Evolutionary conservation across 1,139 yeast species (phyloP).

Genomic region (Dujonia santamariae): DNA sequence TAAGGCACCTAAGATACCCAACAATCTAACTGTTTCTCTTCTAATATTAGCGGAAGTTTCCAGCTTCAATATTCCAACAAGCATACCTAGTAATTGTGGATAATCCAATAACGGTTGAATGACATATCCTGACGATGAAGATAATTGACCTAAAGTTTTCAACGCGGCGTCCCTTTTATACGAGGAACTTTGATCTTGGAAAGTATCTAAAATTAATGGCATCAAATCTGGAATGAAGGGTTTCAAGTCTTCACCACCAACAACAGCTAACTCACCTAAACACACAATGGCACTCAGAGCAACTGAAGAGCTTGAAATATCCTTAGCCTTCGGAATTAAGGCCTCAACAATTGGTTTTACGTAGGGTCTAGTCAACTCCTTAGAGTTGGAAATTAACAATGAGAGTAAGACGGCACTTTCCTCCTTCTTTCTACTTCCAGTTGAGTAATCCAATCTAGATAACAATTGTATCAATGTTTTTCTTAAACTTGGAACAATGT

Average conservation of each 20-base stretch:
- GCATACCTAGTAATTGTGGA: slow-evolving; percentile 80
- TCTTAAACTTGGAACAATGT: slow-evolving; percentile 87
- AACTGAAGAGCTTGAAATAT: slow-evolving; percentile 65
- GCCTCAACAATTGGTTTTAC: slow-evolving; percentile 87
- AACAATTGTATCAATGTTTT: slow-evolving; percentile 81
- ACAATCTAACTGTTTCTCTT: slow-evolving; percentile 80
- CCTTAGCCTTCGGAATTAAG: slow-evolving; percentile 72
- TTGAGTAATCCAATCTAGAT: slow-evolving; percentile 81
- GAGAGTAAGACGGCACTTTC: slow-evolving; percentile 80
- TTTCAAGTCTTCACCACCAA: slow-evolving; percentile 81
- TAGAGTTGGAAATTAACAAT: slow-evolving; percentile 71
- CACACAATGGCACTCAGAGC: slow-evolving; percentile 85
- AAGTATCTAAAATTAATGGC: slow-evolving; percentile 84
- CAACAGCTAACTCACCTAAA: slow-evolving; percentile 86
- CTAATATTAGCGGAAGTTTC: slow-evolving; percentile 73
- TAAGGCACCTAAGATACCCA: slow-evolving; percentile 93
- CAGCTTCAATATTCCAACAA: slow-evolving; percentile 76
- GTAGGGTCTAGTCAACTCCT: slow-evolving; percentile 81
- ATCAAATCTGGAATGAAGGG: slow-evolving; percentile 72
- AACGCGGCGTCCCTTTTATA: slow-evolving; percentile 88
- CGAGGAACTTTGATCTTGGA: slow-evolving; percentile 88
- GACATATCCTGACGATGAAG: slow-evolving; percentile 91
- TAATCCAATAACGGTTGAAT: slow-evolving; percentile 90
- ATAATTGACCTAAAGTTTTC: slow-evolving; percentile 80
- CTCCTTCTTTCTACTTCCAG: slow-evolving; percentile 74